A percentile compares a stretch with the other conserved stretches of the same genome.
Evolutionary conservation across 2,329 filamentous ascomycete genomes (phyloP).

Genomic region (Ophiocordyceps robertsii): DNA sequence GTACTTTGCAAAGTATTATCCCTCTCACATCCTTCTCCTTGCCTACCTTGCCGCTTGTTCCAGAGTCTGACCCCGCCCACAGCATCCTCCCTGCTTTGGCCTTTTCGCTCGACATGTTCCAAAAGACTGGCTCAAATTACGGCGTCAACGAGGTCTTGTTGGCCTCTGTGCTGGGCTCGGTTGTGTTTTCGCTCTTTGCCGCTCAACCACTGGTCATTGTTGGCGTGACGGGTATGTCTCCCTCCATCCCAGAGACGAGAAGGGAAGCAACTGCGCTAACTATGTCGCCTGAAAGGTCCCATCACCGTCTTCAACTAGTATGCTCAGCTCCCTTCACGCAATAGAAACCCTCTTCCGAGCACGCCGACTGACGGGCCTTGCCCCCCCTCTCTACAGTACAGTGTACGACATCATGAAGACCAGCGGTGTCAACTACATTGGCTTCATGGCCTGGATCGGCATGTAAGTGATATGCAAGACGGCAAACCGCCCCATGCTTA

Average conservation of each 20-base stretch:
- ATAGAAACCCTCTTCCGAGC: background rate
- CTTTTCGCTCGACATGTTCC: slow-evolving; percentile 89
- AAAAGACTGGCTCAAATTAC: slow-evolving; percentile 71
- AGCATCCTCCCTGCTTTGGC: slow-evolving; percentile 79
- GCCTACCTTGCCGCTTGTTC: no score
- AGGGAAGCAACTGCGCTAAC: background rate
- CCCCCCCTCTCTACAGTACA: slow-evolving; percentile 33
- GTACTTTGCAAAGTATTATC: slow-evolving; percentile 97
- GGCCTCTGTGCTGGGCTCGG: slow-evolving; percentile 66
- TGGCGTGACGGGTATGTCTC: slow-evolving; percentile 56
- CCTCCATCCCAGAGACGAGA: background rate
- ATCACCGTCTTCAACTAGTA: slow-evolving; percentile 90
- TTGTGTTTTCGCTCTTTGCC: slow-evolving; percentile 68
- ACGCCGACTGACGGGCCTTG: background rate
- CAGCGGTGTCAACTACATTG: slow-evolving; percentile 66
- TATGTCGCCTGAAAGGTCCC: slow-evolving; percentile 36
- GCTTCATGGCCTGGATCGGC: slow-evolving; percentile 87
- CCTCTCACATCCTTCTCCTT: no score
- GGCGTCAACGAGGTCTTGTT: slow-evolving; percentile 88
- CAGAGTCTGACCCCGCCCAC: background rate
- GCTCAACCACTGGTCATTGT: slow-evolving; percentile 84
- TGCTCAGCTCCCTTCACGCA: slow-evolving; percentile 8
- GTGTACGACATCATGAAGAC: slow-evolving; percentile 79
- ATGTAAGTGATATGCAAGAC: slow-evolving; percentile 34
- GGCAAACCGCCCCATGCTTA: background rate